Conservation (phyloP, 495 filamentous ascomycete genomes). For the Tetracladium setigerum region DNA sequence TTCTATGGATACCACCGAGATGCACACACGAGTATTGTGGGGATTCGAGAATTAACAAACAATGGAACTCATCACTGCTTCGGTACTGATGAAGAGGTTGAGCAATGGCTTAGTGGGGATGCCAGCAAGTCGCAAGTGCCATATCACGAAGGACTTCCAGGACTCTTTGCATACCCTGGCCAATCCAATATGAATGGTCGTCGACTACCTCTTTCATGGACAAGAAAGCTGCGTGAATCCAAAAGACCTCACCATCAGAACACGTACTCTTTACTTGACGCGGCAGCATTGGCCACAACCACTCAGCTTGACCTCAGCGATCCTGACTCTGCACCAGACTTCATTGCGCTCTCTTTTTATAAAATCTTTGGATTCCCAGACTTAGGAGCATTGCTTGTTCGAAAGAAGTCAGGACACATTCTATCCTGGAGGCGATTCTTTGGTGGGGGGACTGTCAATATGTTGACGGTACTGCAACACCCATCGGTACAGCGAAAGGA, state of each 20-base stretch:
- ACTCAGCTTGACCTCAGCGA: conserved; percentile 55
- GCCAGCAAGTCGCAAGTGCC: neutral
- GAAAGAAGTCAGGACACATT: conserved; percentile 53
- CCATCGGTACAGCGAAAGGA: conserved; percentile 50
- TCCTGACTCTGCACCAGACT: conserved; percentile 56
- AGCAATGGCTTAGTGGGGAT: conserved; percentile 47
- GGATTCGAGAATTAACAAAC: conserved; percentile 57
- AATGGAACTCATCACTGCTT: conserved; percentile 52
- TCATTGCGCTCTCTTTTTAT: conserved; percentile 65
- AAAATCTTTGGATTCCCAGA: conserved; percentile 82
- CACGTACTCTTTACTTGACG: conserved; percentile 62
- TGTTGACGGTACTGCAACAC: conserved; percentile 49
- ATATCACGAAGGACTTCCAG: conserved; percentile 14
- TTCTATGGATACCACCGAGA: conserved; percentile 73
- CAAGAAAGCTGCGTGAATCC: conserved; percentile 39
- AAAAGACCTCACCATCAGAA: conserved; percentile 30
- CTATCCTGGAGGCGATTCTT: conserved; percentile 62
- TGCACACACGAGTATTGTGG: conserved; percentile 67
- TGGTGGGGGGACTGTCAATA: conserved; percentile 69
- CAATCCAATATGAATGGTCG: conserved; percentile 77
- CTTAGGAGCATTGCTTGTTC: conserved; percentile 62
- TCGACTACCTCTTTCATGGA: conserved; percentile 57
- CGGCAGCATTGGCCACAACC: conserved; percentile 65
- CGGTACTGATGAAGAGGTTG: conserved; percentile 53
- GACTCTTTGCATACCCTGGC: conserved; percentile 68